Evolutionary conservation across 805 yeast genomes (phyloP).

Genomic region (Yarrowia sp.): DNA sequence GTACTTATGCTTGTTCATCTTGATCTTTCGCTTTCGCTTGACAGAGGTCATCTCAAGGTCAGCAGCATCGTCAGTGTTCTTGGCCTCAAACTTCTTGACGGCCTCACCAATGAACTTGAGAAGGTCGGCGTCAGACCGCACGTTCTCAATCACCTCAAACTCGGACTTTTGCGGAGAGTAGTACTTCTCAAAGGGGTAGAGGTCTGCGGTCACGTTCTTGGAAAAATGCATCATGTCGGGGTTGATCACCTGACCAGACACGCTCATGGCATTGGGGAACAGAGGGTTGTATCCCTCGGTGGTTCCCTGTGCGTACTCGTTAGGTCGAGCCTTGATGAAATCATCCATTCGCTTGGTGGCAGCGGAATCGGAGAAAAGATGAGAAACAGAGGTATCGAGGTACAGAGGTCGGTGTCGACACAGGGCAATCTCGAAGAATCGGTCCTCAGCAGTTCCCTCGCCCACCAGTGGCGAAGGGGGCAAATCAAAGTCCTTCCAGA

Average conservation of each 20-base stretch:
- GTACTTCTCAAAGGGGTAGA: slow-evolving; percentile 21
- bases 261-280: slow-evolving; percentile 23
- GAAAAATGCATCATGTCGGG: slow-evolving; percentile 27
- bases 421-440: slow-evolving; percentile 16
- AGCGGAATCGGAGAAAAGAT: slow-evolving; percentile 24
- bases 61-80: not conserved
- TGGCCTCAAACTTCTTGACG: slow-evolving; percentile 24
- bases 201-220: slow-evolving; percentile 10
- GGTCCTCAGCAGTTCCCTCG: slow-evolving; percentile 13
- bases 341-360: slow-evolving; percentile 23
- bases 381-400: slow-evolving; percentile 17
- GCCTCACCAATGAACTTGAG: slow-evolving; percentile 15
- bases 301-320: slow-evolving; percentile 25
- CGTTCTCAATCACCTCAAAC: not conserved
- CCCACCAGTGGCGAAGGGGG: slow-evolving; percentile 26
- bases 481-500: slow-evolving; percentile 23
- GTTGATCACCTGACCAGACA: slow-evolving; percentile 26
- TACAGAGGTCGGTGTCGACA: slow-evolving; percentile 26
- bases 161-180: slow-evolving; percentile 17
- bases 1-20: slow-evolving; percentile 96
- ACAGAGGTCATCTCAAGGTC: slow-evolving; percentile 39
- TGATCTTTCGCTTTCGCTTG: slow-evolving; percentile 65
- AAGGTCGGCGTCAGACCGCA: slow-evolving; percentile 5
- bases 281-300: slow-evolving; percentile 16
- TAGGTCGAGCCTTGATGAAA: slow-evolving; percentile 6